phyloP scores from a whole-genome alignment of 1,139 yeast species.

The Suhomyces atakaporum region DNA sequence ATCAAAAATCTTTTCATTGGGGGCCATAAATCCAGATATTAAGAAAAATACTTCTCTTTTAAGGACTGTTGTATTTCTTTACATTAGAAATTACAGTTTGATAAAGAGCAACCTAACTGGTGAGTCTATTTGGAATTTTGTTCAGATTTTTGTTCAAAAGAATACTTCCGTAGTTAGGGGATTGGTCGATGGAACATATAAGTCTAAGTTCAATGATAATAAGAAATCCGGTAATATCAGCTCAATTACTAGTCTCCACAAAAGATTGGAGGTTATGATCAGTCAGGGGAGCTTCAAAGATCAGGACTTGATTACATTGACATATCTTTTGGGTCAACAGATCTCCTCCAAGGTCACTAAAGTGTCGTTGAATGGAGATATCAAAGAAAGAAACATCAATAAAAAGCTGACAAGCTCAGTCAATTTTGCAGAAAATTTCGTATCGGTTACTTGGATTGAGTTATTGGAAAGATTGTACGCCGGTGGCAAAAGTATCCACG shows the following conservation, averaged over 20 bases:
- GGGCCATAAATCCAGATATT: slow-evolving; percentile 70
- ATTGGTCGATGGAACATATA: slow-evolving; percentile 55
- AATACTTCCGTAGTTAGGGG: slow-evolving; percentile 52
- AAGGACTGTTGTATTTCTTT: slow-evolving; percentile 52
- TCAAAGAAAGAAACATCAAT: slow-evolving; percentile 18
- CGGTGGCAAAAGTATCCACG: slow-evolving; percentile 56
- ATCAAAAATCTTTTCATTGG: slow-evolving; percentile 62
- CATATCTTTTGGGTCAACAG: slow-evolving; percentile 46
- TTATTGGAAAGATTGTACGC: slow-evolving; percentile 56
- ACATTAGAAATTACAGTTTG: slow-evolving; percentile 54
- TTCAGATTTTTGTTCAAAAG: slow-evolving; percentile 50
- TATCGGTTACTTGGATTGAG: slow-evolving; percentile 57
- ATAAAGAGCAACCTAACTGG: slow-evolving; percentile 58
- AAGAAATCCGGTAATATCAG: slow-evolving; percentile 54
- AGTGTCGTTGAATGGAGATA: slow-evolving; percentile 8
- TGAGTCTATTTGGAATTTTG: slow-evolving; percentile 63
- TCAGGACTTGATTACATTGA: slow-evolving; percentile 46
- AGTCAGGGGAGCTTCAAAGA: slow-evolving; percentile 46
- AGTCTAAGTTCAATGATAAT: slow-evolving; percentile 50
- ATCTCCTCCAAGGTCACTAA: slow-evolving; percentile 10
- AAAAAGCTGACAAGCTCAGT: slow-evolving; percentile 23
- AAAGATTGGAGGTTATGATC: slow-evolving; percentile 44
- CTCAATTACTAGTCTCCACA: slow-evolving; percentile 46
- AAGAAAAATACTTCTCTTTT: slow-evolving; percentile 50
- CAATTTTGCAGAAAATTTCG: slow-evolving; percentile 56